These are phyloP conservation scores for Alternaria solani DNA, from an alignment of 2,329 filamentous ascomycete species.

Conservation along the genomic window DNA sequence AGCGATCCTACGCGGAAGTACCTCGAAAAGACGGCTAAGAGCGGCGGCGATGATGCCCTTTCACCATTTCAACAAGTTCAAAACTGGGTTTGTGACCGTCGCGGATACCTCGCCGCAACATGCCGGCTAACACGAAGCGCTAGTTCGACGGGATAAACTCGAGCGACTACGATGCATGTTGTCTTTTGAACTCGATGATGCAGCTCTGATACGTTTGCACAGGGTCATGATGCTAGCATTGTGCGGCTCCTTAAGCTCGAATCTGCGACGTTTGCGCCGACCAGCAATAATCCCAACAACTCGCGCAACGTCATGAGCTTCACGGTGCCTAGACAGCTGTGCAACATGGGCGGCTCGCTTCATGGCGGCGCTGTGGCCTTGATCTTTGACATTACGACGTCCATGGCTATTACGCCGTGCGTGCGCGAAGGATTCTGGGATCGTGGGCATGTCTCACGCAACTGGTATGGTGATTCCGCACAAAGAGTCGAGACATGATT, in stretches of 20 bases:
- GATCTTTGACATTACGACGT: constrained; percentile 64
- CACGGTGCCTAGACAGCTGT: constrained; percentile 54
- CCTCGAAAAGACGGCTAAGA: background rate
- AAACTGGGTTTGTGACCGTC: constrained; percentile 21
- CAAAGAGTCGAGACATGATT: background rate
- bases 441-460: constrained; percentile 52
- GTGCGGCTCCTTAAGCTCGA: constrained; percentile 46
- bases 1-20: constrained; percentile 6
- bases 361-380: constrained; percentile 64
- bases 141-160: constrained; percentile 32
- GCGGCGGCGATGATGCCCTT: constrained; percentile 8
- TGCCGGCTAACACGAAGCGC: constrained; percentile 4
- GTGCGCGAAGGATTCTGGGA: constrained; percentile 53
- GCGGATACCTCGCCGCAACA: background rate
- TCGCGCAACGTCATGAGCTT: constrained; percentile 56
- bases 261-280: constrained; percentile 42
- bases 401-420: constrained; percentile 46
- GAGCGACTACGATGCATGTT: constrained; percentile 37
- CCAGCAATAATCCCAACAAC: constrained; percentile 37
- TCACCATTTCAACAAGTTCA: constrained; percentile 33
- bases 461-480: constrained; percentile 14
- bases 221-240: constrained; percentile 46
- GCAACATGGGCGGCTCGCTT: constrained; percentile 56
- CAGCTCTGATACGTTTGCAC: constrained; percentile 9
- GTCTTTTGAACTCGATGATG: background rate